Evolutionary conservation across 1,139 yeast genomes (phyloP).

Genomic region (Geotrichum europaeum): DNA sequence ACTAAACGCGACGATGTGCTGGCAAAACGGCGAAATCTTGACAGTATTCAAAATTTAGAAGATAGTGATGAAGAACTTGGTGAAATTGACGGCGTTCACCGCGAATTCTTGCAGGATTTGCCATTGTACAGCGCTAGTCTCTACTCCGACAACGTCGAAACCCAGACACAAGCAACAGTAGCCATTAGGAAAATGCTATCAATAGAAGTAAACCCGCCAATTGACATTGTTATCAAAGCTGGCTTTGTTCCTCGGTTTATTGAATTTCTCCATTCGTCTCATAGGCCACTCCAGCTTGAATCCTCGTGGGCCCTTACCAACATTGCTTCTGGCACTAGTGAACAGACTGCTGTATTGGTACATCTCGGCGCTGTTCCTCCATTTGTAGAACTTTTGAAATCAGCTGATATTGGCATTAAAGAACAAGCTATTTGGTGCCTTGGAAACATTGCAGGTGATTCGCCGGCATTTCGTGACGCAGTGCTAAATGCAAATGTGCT

Average conservation of each 20-base stretch:
- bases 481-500: conserved; percentile 82
- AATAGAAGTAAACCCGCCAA: conserved; percentile 94
- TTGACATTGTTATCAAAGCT: conserved; percentile 82
- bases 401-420: conserved; percentile 82
- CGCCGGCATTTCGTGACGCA: conserved; percentile 79
- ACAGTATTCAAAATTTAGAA: conserved; percentile 40
- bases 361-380: conserved; percentile 93
- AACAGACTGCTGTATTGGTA: conserved; percentile 84
- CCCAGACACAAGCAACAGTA: conserved; percentile 81
- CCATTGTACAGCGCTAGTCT: conserved; percentile 34
- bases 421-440: conserved; percentile 99
- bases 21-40: conserved; percentile 83
- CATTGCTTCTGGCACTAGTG: conserved; percentile 89
- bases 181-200: conserved; percentile 90
- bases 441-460: conserved; percentile 98
- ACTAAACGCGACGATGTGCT: conserved; percentile 93
- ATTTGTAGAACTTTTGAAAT: conserved; percentile 73
- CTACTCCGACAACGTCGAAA: conserved; percentile 69
- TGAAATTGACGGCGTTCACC: conserved; percentile 12
- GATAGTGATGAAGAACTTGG: conserved; percentile 44
- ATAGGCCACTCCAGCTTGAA: conserved; percentile 86
- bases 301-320: conserved; percentile 99
- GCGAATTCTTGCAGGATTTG: background rate
- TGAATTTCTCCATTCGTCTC: conserved; percentile 69
- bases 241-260: conserved; percentile 93